Percentiles rank a stretch among this genome's conserved stretches.
Conservation (phyloP, 2,329 filamentous ascomycete genomes). For the Penicillium sp. region DNA sequence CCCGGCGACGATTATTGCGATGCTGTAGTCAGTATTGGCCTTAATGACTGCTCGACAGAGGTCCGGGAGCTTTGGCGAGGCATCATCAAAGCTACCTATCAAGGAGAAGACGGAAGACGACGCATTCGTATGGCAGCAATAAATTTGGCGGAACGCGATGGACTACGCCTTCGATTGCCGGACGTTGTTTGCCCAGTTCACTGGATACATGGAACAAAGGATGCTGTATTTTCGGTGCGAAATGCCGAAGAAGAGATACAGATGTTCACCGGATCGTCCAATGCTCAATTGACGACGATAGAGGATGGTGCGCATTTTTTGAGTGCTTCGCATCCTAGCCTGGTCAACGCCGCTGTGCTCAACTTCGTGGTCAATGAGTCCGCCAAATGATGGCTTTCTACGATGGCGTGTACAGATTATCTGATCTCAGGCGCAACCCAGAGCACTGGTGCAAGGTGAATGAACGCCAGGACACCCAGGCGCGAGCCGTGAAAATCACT, state of each 20-base stretch:
- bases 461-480: no score
- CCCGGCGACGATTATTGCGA: constrained; percentile 46
- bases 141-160: constrained; percentile 52
- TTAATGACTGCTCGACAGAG: constrained; percentile 43
- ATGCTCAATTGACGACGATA: constrained; percentile 46
- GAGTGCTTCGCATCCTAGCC: constrained; percentile 48
- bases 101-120: constrained; percentile 51
- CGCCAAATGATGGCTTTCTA: no score
- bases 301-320: constrained; percentile 54
- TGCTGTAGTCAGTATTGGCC: constrained; percentile 50
- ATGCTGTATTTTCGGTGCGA: constrained; percentile 13
- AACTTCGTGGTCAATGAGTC: background rate
- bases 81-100: constrained; percentile 49
- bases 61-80: constrained; percentile 47
- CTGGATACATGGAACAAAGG: constrained; percentile 44
- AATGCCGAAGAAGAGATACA: constrained; percentile 41
- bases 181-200: constrained; percentile 54
- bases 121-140: constrained; percentile 53
- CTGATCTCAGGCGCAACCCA: no score
- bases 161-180: constrained; percentile 46
- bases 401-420: no score
- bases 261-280: constrained; percentile 46
- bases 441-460: no score
- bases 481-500: no score
- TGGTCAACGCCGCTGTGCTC: constrained; percentile 37